phyloP scores from a whole-genome alignment of 495 filamentous ascomycete species.

The Aspergillus avenaceus region DNA sequence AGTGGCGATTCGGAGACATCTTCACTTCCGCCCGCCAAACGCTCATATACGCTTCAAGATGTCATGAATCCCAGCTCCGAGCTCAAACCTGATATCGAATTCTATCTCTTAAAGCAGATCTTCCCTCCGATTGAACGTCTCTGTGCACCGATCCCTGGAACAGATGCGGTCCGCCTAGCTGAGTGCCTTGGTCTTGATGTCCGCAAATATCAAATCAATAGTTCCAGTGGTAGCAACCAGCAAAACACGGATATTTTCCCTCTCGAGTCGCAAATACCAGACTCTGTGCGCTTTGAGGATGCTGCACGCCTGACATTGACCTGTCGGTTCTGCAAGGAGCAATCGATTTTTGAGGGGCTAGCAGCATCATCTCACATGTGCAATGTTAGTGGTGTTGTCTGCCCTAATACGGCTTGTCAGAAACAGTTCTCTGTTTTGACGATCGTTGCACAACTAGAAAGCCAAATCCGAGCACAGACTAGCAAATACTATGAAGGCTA shows the following conservation, averaged over 20 bases:
- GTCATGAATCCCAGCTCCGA: slow-evolving; percentile 70
- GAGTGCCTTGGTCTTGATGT: slow-evolving; percentile 91
- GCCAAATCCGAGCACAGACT: slow-evolving; percentile 70
- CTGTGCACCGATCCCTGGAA: slow-evolving; percentile 91
- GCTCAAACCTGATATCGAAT: slow-evolving; percentile 84
- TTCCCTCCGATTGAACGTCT: slow-evolving; percentile 98
- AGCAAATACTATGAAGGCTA: slow-evolving; percentile 87
- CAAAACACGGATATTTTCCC: slow-evolving; percentile 66
- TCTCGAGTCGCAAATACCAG: slow-evolving; percentile 89
- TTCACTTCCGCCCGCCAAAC: slow-evolving; percentile 70
- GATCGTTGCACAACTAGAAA: slow-evolving; percentile 81
- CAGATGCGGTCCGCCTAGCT: slow-evolving; percentile 80
- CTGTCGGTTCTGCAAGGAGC: slow-evolving; percentile 73
- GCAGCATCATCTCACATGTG: slow-evolving; percentile 51
- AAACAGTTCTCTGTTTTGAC: slow-evolving; percentile 64
- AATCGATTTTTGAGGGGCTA: slow-evolving; percentile 73
- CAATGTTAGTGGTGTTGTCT: slow-evolving; percentile 69
- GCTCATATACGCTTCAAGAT: slow-evolving; percentile 82
- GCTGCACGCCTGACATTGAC: slow-evolving; percentile 69
- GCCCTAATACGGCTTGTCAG: slow-evolving; percentile 57
- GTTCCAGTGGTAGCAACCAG: slow-evolving; percentile 48
- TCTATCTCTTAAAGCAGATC: slow-evolving; percentile 97
- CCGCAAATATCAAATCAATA: slow-evolving; percentile 75
- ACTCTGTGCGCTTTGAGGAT: slow-evolving; percentile 74
- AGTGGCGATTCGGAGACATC: slow-evolving; percentile 64